Percentiles rank a stretch among this genome's conserved stretches.
Evolutionary conservation across 83 land plant genomes (phyloP).

Genomic region (Diphasiastrum complanatum): DNA sequence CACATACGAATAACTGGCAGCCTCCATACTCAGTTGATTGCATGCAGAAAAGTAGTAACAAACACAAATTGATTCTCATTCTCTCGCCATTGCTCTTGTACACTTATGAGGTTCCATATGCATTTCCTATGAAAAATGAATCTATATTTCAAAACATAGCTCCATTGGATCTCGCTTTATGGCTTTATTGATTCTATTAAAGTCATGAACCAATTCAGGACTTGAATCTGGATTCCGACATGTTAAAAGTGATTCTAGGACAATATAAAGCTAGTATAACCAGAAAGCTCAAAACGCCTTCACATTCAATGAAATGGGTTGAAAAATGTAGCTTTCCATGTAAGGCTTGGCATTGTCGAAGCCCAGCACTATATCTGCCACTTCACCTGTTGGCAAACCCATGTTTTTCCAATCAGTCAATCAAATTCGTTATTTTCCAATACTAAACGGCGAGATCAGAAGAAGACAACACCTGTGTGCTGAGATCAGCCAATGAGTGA

Average conservation of each 20-base stretch:
- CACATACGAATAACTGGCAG: neutral
- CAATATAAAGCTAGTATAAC: too few species aligned
- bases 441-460: neutral
- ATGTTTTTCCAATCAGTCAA: neutral
- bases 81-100: too few species aligned
- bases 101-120: too few species aligned
- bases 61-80: too few species aligned
- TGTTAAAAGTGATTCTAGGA: too few species aligned
- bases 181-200: neutral
- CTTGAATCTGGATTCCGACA: too few species aligned
- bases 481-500: neutral
- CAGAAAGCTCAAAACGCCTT: too few species aligned
- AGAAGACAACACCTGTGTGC: neutral
- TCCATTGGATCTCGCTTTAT: neutral
- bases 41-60: too few species aligned
- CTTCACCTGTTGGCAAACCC: slow-evolving; percentile 11
- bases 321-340: slow-evolving; percentile 5
- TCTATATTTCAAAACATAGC: neutral
- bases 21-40: neutral
- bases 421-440: neutral
- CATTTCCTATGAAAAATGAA: neutral
- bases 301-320: neutral
- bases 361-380: slow-evolving; percentile 25
- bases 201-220: too few species aligned
- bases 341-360: slow-evolving; percentile 24